Evolutionary conservation across 495 filamentous ascomycete genomes (phyloP).

Genomic region (Penicillium maclennaniae): DNA sequence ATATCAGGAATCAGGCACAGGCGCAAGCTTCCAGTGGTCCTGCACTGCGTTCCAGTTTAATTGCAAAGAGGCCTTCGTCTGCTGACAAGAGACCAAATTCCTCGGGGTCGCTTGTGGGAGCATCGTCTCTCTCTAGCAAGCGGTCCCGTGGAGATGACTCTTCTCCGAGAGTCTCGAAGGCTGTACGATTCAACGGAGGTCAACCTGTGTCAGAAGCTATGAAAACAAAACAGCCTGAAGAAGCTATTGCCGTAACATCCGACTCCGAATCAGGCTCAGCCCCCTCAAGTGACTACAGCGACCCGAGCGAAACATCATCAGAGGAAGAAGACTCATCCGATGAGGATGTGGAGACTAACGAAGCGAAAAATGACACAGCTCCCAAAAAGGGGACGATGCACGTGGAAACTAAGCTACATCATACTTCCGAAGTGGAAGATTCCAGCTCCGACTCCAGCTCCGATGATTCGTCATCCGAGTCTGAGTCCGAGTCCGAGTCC

Average conservation of each 20-base stretch:
- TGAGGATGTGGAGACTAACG: slow-evolving; percentile 10
- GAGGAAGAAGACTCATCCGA: slow-evolving; percentile 18
- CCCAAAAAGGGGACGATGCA: too few relatives aligned
- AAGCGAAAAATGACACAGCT: too few relatives aligned
- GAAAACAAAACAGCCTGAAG: background rate
- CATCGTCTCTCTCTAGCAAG: slow-evolving; percentile 28
- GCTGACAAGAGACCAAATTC: slow-evolving; percentile 4
- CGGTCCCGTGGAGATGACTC: slow-evolving; percentile 20
- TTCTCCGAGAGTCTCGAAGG: slow-evolving; percentile 31
- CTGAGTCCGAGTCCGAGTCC: slow-evolving; percentile 27
- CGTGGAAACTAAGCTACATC: too few relatives aligned
- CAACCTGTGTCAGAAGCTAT: slow-evolving; percentile 6
- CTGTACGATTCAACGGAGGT: slow-evolving; percentile 30
- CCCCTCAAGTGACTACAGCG: slow-evolving; percentile 5
- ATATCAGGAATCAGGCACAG: slow-evolving; percentile 16
- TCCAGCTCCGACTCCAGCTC: slow-evolving; percentile 30
- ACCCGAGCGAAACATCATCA: background rate
- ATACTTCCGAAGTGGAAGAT: background rate
- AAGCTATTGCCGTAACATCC: background rate
- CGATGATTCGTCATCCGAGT: slow-evolving; percentile 7
- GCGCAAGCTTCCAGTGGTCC: slow-evolving; percentile 3
- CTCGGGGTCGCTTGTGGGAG: slow-evolving; percentile 15
- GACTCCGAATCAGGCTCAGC: slow-evolving; percentile 13
- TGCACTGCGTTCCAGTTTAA: slow-evolving; percentile 17
- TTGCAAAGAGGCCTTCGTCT: slow-evolving; percentile 21